Base-by-base conservation (phyloP, 1,139 yeast genomes). In the Hanseniaspora sp. region DNA sequence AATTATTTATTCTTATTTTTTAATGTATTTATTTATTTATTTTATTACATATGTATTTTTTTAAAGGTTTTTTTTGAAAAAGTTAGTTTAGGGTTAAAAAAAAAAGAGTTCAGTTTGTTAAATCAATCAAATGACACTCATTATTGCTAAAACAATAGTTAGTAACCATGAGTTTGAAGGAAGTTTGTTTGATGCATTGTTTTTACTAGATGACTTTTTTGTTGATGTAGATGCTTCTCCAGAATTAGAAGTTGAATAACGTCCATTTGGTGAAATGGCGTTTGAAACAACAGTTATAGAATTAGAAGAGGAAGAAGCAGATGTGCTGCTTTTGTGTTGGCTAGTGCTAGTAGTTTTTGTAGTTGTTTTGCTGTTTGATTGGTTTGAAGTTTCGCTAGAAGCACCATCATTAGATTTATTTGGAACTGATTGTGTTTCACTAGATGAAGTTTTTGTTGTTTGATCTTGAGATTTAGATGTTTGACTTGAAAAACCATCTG, bases 211-310 rank as follows among this genome's bases (percentile, higher is more conserved):
- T 11, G 35, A 11, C 11, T 13, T 13, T 11, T 9, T 33, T 3
- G 13, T 33, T 33, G 35, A 33, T 23, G 23, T 23, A 23, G 23
- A 23, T 23, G 23, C 23, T 23, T 23, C 23, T 23, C 23, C 17
- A 5, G 39, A 37, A 37, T 15, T 37, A 1, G 39, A 15, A 37
- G 39, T 8, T 30, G 30, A 58, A 30, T 40, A 34, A 29, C 56
- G n/a, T 12, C 56, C 56, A 33, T 49, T 41, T 48, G 58, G 54
- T 46, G 40, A 31, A 18, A 31, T 43, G 7, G 55, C 40, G 31
- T 42, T 30, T 18, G 40, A 30, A 47, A 46, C 46, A 52, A 39
- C 33, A 43, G 23, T 37, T 55, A 39, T 6, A 17, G 42, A 39
- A 9, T 52, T 29, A 54, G 34, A 30, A 15, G 48, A 38, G 52